A percentile compares a stretch with the other conserved stretches of the same genome.
Conservation (phyloP, 352 stramenopile genomes). For the Pythium guiyangense region DNA sequence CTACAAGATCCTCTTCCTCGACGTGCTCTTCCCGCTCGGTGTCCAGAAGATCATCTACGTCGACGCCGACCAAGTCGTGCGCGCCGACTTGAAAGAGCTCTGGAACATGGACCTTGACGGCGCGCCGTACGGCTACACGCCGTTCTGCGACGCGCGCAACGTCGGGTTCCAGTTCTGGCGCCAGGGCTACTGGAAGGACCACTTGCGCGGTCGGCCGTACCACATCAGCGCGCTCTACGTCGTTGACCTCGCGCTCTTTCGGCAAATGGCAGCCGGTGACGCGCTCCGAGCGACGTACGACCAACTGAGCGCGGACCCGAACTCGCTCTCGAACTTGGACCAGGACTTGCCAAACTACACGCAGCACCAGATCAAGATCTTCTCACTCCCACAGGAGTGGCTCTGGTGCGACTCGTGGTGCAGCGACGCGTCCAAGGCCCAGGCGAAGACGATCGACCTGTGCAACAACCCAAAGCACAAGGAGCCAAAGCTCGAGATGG, state of each 20-base stretch:
- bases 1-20: conserved; percentile 99
- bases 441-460: conserved; percentile 99
- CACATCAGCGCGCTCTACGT: conserved; percentile 99
- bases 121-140: conserved; percentile 96
- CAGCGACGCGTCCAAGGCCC: conserved; percentile 95
- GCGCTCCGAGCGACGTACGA: conserved; percentile 96
- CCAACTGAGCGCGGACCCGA: conserved; percentile 95
- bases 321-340: conserved; percentile 98
- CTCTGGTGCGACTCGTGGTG: conserved; percentile 99
- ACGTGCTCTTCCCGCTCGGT: conserved; percentile 98
- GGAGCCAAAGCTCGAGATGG: conserved; percentile 99
- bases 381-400: conserved; percentile 97
- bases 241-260: conserved; percentile 96
- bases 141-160: conserved; percentile 97
- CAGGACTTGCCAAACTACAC: conserved; percentile 99
- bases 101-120: conserved; percentile 98
- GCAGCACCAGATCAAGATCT: conserved; percentile 94
- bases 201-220: conserved; percentile 96
- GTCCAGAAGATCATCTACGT: conserved; percentile 99
- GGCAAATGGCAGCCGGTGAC: conserved; percentile 93
- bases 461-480: conserved; percentile 99
- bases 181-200: conserved; percentile 97
- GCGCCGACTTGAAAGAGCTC: conserved; percentile 98
- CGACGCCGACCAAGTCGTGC: conserved; percentile 98
- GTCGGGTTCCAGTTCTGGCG: conserved; percentile 99